Evolutionary conservation across 148 eudicot genomes (phyloP).

Genomic region (Beta vulgaris): DNA sequence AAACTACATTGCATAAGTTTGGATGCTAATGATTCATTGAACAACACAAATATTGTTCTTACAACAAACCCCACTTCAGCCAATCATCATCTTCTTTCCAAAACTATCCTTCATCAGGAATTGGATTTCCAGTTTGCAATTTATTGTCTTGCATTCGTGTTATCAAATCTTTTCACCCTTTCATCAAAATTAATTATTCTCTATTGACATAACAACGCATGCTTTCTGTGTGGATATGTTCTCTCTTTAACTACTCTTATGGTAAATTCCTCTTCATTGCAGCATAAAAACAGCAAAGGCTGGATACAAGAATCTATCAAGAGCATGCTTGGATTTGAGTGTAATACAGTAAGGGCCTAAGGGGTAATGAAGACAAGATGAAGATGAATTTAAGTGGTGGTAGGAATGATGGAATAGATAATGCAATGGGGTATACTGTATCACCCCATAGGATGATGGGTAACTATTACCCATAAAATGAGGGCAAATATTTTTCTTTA

Average conservation of each 20-base stretch:
- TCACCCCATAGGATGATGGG: no score
- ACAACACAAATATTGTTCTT: background rate
- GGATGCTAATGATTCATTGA: background rate
- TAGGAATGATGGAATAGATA: no score
- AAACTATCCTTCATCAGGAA: background rate
- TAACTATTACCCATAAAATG: no score
- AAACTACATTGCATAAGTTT: background rate
- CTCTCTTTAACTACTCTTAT: background rate
- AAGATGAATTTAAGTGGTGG: no score
- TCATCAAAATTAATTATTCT: background rate
- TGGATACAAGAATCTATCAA: no score
- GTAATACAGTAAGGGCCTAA: no score
- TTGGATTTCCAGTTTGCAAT: background rate
- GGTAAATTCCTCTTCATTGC: background rate
- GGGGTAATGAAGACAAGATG: no score
- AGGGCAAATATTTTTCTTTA: no score
- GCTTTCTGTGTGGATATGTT: background rate
- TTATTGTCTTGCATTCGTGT: background rate
- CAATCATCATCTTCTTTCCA: background rate
- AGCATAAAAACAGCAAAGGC: background rate
- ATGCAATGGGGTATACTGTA: no score
- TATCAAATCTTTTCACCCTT: background rate
- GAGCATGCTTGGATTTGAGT: no score
- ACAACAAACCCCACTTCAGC: background rate
- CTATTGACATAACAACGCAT: no score